Conservation (phyloP, 306 rosid genomes). For the Rosa chinensis region DNA sequence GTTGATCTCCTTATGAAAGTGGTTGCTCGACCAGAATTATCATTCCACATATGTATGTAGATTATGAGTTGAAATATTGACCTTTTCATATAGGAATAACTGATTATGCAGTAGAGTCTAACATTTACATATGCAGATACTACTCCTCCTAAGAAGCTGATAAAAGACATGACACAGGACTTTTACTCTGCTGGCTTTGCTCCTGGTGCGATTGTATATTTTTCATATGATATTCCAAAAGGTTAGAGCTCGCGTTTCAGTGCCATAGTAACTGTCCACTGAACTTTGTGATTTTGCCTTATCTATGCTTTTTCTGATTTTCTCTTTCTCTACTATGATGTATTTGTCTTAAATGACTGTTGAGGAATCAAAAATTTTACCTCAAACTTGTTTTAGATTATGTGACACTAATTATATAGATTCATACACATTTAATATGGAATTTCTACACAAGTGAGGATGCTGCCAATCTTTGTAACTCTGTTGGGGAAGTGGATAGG, state of each 20-base stretch:
- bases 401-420: not conserved
- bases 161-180: conserved; percentile 68
- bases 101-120: not conserved
- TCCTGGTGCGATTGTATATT: conserved; percentile 92
- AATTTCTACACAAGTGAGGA: not conserved
- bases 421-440: not conserved
- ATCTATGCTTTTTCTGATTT: not conserved
- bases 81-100: not conserved
- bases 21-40: conserved; percentile 63
- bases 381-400: not conserved
- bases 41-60: conserved; percentile 79
- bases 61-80: conserved; percentile 8
- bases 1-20: conserved; percentile 71
- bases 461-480: not conserved
- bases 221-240: conserved; percentile 55
- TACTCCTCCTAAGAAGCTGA: conserved; percentile 79
- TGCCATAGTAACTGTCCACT: not conserved
- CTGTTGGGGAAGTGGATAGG: not conserved
- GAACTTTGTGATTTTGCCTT: not conserved
- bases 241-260: conserved; percentile 44
- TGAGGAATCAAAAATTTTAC: not conserved
- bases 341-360: not conserved
- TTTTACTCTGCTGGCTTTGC: conserved; percentile 73
- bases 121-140: conserved; percentile 57
- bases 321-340: not conserved